These are phyloP conservation scores for Spencermartinsiella europaea DNA, from an alignment of 805 yeast species.

Conservation along the genomic window DNA sequence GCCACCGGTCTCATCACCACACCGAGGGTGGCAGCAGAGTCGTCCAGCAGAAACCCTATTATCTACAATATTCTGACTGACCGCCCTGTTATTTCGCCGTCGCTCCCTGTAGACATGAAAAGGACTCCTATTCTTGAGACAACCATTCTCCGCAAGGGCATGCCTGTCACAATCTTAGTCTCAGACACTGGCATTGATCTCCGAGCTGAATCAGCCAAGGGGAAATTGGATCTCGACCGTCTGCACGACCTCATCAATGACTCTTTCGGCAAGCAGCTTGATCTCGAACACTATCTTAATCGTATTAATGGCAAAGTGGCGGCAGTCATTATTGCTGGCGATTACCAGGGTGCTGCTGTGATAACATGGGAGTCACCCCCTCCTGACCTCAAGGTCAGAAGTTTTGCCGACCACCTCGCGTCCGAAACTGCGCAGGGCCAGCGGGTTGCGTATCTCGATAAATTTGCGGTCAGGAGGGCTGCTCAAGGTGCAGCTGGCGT, in stretches of 20 bases:
- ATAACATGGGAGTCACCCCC: constrained; percentile 67
- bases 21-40: constrained; percentile 59
- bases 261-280: constrained; percentile 69
- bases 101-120: constrained; percentile 65
- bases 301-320: constrained; percentile 67
- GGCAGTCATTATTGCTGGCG: constrained; percentile 79
- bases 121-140: constrained; percentile 64
- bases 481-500: constrained; percentile 90
- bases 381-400: constrained; percentile 26
- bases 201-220: constrained; percentile 34
- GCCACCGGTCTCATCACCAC: constrained; percentile 88
- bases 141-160: constrained; percentile 74
- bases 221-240: constrained; percentile 50
- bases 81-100: constrained; percentile 83
- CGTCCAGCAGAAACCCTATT: constrained; percentile 65
- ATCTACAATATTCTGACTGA: constrained; percentile 89
- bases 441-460: constrained; percentile 78
- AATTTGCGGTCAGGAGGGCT: constrained; percentile 80
- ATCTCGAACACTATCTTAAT: constrained; percentile 57
- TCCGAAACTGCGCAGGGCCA: constrained; percentile 9
- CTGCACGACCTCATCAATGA: constrained; percentile 63
- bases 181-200: constrained; percentile 38
- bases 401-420: constrained; percentile 1
- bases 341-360: constrained; percentile 93
- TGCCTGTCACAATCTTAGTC: constrained; percentile 45